Evolutionary conservation across 306 rosid genomes (phyloP).

Genomic region (Quercus aquifolioides): DNA sequence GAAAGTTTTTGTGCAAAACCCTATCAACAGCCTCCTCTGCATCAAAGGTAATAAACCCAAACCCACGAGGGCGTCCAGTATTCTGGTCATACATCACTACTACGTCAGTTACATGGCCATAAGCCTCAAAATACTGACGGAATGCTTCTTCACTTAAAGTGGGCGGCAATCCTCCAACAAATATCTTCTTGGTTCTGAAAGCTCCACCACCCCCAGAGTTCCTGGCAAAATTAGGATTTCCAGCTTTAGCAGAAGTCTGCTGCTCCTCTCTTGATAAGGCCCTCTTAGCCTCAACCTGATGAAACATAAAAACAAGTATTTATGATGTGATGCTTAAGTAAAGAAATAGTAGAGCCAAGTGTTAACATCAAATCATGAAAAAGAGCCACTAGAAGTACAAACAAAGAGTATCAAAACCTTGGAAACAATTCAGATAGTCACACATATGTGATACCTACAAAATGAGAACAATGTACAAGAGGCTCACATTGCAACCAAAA

Average conservation of each 20-base stretch:
- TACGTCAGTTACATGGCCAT: conserved; percentile 88
- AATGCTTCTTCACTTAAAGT: conserved; percentile 84
- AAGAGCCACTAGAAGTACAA: background rate
- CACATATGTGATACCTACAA: background rate
- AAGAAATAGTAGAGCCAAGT: background rate
- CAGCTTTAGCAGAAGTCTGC: conserved; percentile 72
- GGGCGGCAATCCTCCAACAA: conserved; percentile 97
- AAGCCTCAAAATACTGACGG: conserved; percentile 79
- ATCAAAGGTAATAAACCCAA: conserved; percentile 96
- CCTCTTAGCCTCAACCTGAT: conserved; percentile 97
- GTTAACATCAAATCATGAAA: background rate
- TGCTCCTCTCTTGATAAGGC: conserved; percentile 99
- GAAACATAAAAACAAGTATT: conserved; percentile 32
- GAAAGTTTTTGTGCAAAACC: conserved; percentile 93
- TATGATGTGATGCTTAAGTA: background rate
- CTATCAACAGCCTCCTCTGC: conserved; percentile 93
- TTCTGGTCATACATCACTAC: conserved; percentile 97
- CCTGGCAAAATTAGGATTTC: conserved; percentile 60
- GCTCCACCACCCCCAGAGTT: conserved; percentile 78
- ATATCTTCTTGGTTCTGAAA: conserved; percentile 87
- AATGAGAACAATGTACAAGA: background rate
- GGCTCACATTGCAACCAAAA: background rate
- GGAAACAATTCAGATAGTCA: background rate
- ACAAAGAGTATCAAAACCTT: background rate
- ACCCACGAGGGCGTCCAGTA: conserved; percentile 97